Evolutionary conservation across 192 early-diverging fungal species (phyloP).

Genomic region (Endogone sp.): DNA sequence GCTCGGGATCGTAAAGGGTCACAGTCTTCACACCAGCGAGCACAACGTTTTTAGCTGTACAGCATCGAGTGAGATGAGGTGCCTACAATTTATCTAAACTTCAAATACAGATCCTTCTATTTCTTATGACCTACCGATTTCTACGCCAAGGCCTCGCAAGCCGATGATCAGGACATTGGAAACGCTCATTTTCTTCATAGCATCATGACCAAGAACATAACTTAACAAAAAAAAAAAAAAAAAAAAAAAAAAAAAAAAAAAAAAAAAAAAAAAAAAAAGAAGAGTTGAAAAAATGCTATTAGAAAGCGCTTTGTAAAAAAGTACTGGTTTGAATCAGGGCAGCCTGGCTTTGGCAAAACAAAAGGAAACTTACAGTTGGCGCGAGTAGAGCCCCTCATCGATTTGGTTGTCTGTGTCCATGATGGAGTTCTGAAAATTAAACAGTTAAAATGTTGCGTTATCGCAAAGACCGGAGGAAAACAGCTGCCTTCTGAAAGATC

Average conservation of each 20-base stretch:
- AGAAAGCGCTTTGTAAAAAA: background rate
- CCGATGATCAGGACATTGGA: conserved; percentile 97
- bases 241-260: too few relatives aligned
- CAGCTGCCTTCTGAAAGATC: too few relatives aligned
- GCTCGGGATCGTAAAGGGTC: conserved; percentile 83
- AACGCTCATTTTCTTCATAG: conserved; percentile 97
- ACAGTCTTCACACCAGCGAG: conserved; percentile 99
- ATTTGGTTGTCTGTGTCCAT: conserved; percentile 61
- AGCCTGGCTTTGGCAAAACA: too few relatives aligned
- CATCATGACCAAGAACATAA: conserved; percentile 88
- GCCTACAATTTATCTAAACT: background rate
- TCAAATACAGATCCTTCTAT: background rate
- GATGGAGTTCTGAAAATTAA: too few relatives aligned
- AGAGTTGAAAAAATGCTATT: too few relatives aligned
- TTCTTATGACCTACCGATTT: conserved; percentile 71
- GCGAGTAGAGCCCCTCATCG: conserved; percentile 97
- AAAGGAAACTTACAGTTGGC: conserved; percentile 84
- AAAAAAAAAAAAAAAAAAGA: background rate
- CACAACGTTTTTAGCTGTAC: conserved; percentile 92
- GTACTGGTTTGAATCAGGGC: background rate
- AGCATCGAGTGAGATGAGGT: background rate
- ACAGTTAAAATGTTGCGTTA: too few relatives aligned
- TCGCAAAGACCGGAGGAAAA: too few relatives aligned
- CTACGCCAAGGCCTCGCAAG: conserved; percentile 93
- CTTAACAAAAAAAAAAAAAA: too few relatives aligned